Base-by-base conservation (phyloP, 371 early-diverging fungal genomes). In the Syncephalis fuscata region DNA sequence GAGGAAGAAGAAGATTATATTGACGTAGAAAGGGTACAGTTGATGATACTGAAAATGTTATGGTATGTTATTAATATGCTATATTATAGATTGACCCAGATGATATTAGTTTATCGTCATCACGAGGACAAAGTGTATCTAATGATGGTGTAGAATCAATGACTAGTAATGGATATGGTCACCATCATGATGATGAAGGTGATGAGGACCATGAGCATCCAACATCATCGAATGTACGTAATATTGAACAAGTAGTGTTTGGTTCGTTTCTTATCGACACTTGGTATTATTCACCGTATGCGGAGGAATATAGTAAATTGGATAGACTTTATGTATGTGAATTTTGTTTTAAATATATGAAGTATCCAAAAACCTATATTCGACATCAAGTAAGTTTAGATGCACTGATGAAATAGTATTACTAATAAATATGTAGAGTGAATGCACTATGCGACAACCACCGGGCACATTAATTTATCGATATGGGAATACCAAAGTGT, bases 401-500 rank as follows among this genome's bases (percentile, higher is more conserved):
- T n/a, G n/a, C n/a, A n/a, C n/a, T n/a, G n/a, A n/a, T n/a, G n/a
- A n/a, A n/a, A n/a, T n/a, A 41, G 5, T 21, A 41, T 15, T 41
- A 19, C 41, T 16, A 8, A 3, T 41, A 41, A 15, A 66, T 82
- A 19, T 88, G 88, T 54, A 85, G 9, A 36, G 48, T 38, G 88
- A 91, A 52, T 99, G 99, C 60, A 58, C 69, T 1, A 61, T 82
- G 50, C 63, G 73, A 39, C 85, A 92, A 57, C 99, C 99, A 15
- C 99, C 99, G 14, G 99, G 99, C 15, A 87, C 87, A 56, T 95
- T 98, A 62, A 98, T 99, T 23, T 99, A 99, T 64, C 70, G 97
- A 44, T 84, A 98, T 51, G 84, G 76, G 10, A 65, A 67, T 26
- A 58, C 92, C 9, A 85, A 87, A 1, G 72, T 95, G 21, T 96